These are phyloP conservation scores for Babesia sp. DNA, from an alignment of 169 alveolate genomes.

Conservation along the genomic window DNA sequence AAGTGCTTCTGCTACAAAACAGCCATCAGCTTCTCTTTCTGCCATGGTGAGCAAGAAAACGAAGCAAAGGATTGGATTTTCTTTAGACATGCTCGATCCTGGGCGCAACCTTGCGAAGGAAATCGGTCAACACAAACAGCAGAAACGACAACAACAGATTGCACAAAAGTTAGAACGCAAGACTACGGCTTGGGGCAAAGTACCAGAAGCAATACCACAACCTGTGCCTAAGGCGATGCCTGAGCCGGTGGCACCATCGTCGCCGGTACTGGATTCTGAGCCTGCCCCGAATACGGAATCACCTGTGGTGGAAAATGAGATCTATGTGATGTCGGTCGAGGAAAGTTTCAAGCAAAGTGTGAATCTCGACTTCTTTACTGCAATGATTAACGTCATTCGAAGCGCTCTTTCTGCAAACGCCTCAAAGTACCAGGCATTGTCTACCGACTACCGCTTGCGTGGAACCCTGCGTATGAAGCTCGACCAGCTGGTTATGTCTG, in stretches of 20 bases:
- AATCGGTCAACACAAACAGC: slow-evolving; percentile 23
- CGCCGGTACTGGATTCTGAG: background rate
- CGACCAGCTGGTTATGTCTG: slow-evolving; percentile 29
- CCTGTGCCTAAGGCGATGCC: background rate
- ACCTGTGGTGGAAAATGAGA: slow-evolving; percentile 6
- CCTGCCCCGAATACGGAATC: background rate
- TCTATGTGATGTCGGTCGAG: slow-evolving; percentile 13
- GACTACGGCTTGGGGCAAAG: slow-evolving; percentile 7
- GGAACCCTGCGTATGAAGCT: slow-evolving; percentile 50
- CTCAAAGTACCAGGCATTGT: slow-evolving; percentile 35
- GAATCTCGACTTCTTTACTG: slow-evolving; percentile 38
- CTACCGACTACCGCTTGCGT: slow-evolving; percentile 42
- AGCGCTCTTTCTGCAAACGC: slow-evolving; percentile 27
- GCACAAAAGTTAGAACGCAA: background rate
- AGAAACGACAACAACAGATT: slow-evolving; percentile 9
- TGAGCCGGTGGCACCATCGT: background rate
- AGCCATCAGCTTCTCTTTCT: slow-evolving; percentile 34
- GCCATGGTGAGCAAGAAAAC: slow-evolving; percentile 36
- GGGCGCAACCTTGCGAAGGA: slow-evolving; percentile 36
- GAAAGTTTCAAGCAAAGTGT: slow-evolving; percentile 12
- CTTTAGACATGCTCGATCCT: slow-evolving; percentile 28
- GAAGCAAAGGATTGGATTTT: background rate
- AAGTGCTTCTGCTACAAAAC: background rate
- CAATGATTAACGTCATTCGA: slow-evolving; percentile 42
- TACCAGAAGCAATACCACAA: background rate